Evolutionary conservation across 768 basidiomycete species (phyloP).

Genomic region (Suillus weaverae): DNA sequence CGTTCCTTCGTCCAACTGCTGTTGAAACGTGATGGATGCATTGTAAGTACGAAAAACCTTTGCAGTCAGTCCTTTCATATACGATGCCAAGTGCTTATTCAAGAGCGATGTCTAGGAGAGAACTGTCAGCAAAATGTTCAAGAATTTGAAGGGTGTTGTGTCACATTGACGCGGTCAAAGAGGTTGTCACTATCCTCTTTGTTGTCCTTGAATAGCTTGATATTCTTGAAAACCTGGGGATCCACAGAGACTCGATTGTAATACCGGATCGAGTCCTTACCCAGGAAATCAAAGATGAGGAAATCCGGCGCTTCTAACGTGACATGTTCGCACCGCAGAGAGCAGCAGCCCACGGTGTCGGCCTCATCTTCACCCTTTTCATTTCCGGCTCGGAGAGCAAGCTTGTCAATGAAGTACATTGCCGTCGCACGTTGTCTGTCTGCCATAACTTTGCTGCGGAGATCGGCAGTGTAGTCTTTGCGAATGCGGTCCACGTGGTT

Average conservation of each 20-base stretch:
- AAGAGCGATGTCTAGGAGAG: constrained; percentile 66
- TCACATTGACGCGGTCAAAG: constrained; percentile 92
- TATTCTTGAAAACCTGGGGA: constrained; percentile 94
- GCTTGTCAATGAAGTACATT: constrained; percentile 97
- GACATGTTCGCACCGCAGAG: constrained; percentile 94
- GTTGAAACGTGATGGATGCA: constrained; percentile 94
- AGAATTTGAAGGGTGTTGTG: constrained; percentile 7
- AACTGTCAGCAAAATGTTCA: background rate
- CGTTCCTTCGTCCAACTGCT: constrained; percentile 77
- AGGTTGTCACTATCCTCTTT: constrained; percentile 86
- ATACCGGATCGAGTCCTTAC: constrained; percentile 98
- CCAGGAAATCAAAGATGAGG: constrained; percentile 95
- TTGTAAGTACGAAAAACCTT: constrained; percentile 99
- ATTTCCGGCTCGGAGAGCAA: constrained; percentile 97
- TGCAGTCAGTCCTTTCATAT: constrained; percentile 98
- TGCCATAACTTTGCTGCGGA: constrained; percentile 90
- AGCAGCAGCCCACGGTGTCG: constrained; percentile 99
- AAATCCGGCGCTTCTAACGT: constrained; percentile 86
- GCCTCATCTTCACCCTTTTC: constrained; percentile 99
- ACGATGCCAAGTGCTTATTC: constrained; percentile 89
- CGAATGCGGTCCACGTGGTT: constrained; percentile 90
- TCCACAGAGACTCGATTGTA: constrained; percentile 91
- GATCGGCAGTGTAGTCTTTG: constrained; percentile 78
- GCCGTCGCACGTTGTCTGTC: constrained; percentile 97
- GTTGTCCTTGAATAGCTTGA: constrained; percentile 93